Percentiles rank a stretch among this genome's conserved stretches.
Evolutionary conservation across 331 rosid species (phyloP).

Genomic region (Cydonia oblonga): DNA sequence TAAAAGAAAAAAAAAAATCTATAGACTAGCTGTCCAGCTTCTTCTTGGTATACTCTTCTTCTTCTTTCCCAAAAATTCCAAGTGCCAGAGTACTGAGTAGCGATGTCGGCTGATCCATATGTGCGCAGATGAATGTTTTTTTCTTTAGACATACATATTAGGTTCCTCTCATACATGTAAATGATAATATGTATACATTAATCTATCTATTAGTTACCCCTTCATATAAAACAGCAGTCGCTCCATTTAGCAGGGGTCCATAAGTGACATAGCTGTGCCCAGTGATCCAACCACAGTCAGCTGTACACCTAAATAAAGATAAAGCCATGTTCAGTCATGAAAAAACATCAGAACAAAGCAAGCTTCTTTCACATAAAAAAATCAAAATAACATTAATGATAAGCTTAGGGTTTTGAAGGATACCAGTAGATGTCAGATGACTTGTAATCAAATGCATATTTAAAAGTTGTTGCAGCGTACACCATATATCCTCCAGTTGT

Average conservation of each 20-base stretch:
- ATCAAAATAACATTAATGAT: slow-evolving; percentile 3
- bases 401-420: slow-evolving; percentile 14
- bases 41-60: background rate
- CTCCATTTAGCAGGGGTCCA: slow-evolving; percentile 93
- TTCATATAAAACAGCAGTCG: slow-evolving; percentile 59
- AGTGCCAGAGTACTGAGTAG: slow-evolving; percentile 2
- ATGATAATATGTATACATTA: slow-evolving; percentile 8
- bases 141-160: slow-evolving; percentile 2
- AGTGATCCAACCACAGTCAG: slow-evolving; percentile 99
- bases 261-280: slow-evolving; percentile 98
- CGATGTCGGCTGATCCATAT: background rate
- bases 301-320: slow-evolving; percentile 70
- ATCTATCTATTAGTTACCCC: slow-evolving; percentile 56
- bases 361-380: slow-evolving; percentile 9
- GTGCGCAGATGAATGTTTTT: background rate
- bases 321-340: slow-evolving; percentile 1
- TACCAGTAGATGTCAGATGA: slow-evolving; percentile 88
- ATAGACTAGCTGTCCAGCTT: background rate
- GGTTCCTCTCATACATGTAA: slow-evolving; percentile 5
- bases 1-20: background rate
- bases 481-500: slow-evolving; percentile 99
- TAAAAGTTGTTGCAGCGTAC: slow-evolving; percentile 88
- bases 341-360: background rate
- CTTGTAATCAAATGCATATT: slow-evolving; percentile 94
- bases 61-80: background rate